Conservation (phyloP, 495 filamentous ascomycete species). For the Penicillium coffeae region DNA sequence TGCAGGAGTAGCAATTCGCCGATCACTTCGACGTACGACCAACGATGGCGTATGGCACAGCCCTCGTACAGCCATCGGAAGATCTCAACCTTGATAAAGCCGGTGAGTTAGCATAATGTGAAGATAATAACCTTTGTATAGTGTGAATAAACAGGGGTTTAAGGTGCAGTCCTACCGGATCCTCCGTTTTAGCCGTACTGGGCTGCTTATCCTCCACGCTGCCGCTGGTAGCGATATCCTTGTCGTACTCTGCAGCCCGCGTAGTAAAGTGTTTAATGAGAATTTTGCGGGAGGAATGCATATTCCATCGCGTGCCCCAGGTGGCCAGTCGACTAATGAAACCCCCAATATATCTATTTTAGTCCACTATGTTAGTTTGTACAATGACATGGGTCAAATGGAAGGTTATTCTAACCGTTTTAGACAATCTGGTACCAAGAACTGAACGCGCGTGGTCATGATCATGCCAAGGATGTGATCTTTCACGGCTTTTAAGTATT, state of each 20-base stretch:
- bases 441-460: slow-evolving; percentile 21
- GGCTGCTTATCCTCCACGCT: neutral
- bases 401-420: slow-evolving; percentile 2
- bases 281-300: slow-evolving; percentile 22
- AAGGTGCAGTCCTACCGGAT: too few species aligned
- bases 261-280: slow-evolving; percentile 22
- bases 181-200: neutral
- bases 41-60: slow-evolving; percentile 15
- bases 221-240: slow-evolving; percentile 6
- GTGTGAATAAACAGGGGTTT: too few species aligned
- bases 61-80: slow-evolving; percentile 24
- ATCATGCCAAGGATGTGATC: slow-evolving; percentile 27
- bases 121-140: too few species aligned
- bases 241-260: slow-evolving; percentile 19
- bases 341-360: slow-evolving; percentile 18
- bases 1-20: slow-evolving; percentile 24
- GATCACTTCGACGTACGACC: slow-evolving; percentile 23
- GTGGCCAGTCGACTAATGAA: slow-evolving; percentile 14
- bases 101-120: neutral
- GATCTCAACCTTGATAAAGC: slow-evolving; percentile 15
- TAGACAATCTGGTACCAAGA: slow-evolving; percentile 19
- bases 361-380: neutral
- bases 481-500: slow-evolving; percentile 23
- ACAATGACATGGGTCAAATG: too few species aligned
- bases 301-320: slow-evolving; percentile 21